Percentiles rank a stretch among this genome's conserved stretches.
Conservation (phyloP, 1,284 basidiomycete genomes). For the Moniliophthora roreri region DNA sequence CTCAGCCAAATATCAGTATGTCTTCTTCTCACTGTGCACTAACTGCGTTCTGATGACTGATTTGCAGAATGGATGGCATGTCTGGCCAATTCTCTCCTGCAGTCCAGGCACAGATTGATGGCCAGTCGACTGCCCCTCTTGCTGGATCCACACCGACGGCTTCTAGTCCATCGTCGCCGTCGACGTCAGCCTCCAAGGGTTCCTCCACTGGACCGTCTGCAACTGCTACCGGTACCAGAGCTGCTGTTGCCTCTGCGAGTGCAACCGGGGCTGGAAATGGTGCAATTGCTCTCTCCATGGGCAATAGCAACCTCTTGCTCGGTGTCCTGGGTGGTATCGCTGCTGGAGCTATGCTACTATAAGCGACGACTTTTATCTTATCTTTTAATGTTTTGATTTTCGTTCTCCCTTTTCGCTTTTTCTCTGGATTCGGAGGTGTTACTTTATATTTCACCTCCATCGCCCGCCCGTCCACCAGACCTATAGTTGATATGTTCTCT, state of each 20-base stretch:
- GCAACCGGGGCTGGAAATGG: not conserved
- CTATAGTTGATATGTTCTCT: too few species aligned
- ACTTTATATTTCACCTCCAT: too few species aligned
- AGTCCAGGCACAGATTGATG: constrained; percentile 55
- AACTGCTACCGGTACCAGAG: constrained; percentile 1
- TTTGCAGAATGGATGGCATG: constrained; percentile 58
- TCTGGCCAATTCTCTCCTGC: constrained; percentile 58
- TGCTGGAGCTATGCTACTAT: constrained; percentile 1
- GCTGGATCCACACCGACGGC: constrained; percentile 27
- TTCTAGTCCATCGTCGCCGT: constrained; percentile 16
- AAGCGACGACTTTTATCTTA: not conserved
- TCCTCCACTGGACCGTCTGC: constrained; percentile 21
- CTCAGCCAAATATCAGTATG: constrained; percentile 78
- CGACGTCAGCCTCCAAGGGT: constrained; percentile 15
- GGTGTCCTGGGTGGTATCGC: not conserved
- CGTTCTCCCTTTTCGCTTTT: not conserved
- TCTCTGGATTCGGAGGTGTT: not conserved
- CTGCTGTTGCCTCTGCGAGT: constrained; percentile 6
- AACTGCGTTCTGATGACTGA: constrained; percentile 1
- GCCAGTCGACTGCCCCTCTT: constrained; percentile 56
- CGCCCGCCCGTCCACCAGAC: too few species aligned
- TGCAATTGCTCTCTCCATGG: not conserved
- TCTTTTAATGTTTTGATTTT: not conserved
- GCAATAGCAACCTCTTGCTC: not conserved
- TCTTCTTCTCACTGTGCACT: constrained; percentile 9